Evolutionary conservation across 179 eudicot genomes (phyloP).

Genomic region (Spinacia oleracea): DNA sequence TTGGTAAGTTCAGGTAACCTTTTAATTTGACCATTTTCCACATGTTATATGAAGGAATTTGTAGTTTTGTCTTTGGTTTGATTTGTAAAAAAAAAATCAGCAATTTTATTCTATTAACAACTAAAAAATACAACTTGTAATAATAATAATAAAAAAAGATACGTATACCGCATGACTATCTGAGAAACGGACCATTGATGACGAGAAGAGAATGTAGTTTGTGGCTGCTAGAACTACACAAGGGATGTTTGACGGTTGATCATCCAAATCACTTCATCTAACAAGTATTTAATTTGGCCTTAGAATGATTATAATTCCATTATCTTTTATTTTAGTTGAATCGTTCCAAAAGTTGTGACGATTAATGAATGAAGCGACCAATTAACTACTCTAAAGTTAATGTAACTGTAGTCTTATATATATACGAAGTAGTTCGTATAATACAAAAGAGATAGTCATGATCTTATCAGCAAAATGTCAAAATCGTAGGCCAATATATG

Average conservation of each 20-base stretch:
- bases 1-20: too few species aligned
- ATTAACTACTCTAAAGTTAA: not conserved
- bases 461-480: not conserved
- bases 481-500: not conserved
- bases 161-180: too few species aligned
- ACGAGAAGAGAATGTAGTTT: conserved; percentile 2
- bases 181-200: not conserved
- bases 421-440: too few species aligned
- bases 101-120: too few species aligned
- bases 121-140: too few species aligned
- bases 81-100: too few species aligned
- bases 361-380: not conserved
- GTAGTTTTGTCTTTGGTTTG: too few species aligned
- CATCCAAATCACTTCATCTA: conserved; percentile 9
- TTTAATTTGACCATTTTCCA: too few species aligned
- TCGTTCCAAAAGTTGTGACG: not conserved
- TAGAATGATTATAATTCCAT: conserved; percentile 10
- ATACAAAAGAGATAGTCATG: not conserved
- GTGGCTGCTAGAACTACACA: conserved; percentile 2
- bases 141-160: too few species aligned
- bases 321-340: not conserved
- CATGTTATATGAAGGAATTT: too few species aligned
- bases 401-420: not conserved
- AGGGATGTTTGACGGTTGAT: not conserved
- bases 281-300: not conserved